Evolutionary conservation across 495 filamentous ascomycete genomes (phyloP).

Genomic region (Aspergillus indologenus): DNA sequence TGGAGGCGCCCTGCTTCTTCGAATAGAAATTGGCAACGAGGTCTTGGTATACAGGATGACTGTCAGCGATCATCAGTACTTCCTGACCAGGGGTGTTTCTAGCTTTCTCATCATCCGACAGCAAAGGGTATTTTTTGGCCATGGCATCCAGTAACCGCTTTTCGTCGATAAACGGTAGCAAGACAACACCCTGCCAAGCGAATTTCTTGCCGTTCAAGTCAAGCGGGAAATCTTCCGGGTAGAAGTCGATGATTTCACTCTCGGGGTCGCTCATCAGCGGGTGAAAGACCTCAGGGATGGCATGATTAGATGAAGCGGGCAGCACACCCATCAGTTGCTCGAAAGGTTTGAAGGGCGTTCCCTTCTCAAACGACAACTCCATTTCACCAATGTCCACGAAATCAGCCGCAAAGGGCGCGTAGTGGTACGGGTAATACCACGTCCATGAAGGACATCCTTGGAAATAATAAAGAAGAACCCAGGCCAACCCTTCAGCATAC

Average conservation of each 20-base stretch:
- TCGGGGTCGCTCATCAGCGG: constrained; percentile 80
- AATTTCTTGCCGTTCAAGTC: constrained; percentile 98
- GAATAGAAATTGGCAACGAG: constrained; percentile 82
- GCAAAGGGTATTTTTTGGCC: constrained; percentile 71
- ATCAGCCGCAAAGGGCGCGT: constrained; percentile 94
- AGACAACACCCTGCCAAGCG: constrained; percentile 92
- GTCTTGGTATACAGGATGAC: constrained; percentile 77
- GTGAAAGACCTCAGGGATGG: constrained; percentile 84
- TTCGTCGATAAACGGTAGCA: constrained; percentile 96
- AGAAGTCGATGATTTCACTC: constrained; percentile 95
- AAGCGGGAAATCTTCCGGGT: constrained; percentile 87
- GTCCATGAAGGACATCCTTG: constrained; percentile 98
- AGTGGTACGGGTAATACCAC: constrained; percentile 99
- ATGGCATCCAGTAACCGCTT: constrained; percentile 80
- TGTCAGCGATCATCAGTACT: constrained; percentile 76
- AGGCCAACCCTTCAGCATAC: constrained; percentile 95
- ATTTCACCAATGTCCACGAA: constrained; percentile 82
- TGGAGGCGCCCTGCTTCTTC: constrained; percentile 67
- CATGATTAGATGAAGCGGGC: constrained; percentile 86
- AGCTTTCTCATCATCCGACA: constrained; percentile 71
- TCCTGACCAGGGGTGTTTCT: constrained; percentile 83
- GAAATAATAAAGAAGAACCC: constrained; percentile 98
- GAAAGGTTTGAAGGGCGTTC: constrained; percentile 83
- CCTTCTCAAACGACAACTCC: constrained; percentile 78
- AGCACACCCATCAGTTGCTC: constrained; percentile 99